Conservation (phyloP, 2,329 filamentous ascomycete genomes). For the Trichophyton schoenleinii region DNA sequence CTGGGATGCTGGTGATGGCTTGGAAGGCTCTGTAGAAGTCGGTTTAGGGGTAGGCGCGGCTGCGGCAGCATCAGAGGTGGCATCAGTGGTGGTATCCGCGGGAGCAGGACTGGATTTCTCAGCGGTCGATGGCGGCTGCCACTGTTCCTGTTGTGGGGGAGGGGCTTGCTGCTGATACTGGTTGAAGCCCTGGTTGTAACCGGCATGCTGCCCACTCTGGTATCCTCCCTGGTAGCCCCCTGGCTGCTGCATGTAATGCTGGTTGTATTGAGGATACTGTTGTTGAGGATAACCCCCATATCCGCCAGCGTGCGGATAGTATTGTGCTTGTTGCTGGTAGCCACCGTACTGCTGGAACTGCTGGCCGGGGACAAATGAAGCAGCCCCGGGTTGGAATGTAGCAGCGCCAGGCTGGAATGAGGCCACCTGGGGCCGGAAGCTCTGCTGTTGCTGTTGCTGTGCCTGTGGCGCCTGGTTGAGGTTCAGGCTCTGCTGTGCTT, state of each 20-base stretch:
- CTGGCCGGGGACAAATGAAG: slow-evolving; percentile 61
- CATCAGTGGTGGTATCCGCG: neutral
- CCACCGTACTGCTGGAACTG: slow-evolving; percentile 47
- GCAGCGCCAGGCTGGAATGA: slow-evolving; percentile 43
- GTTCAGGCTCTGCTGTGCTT: slow-evolving; percentile 64
- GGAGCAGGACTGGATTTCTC: slow-evolving; percentile 10
- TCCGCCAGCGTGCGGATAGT: slow-evolving; percentile 37
- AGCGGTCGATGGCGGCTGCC: slow-evolving; percentile 16
- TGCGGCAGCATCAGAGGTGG: too few species aligned
- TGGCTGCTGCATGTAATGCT: slow-evolving; percentile 34
- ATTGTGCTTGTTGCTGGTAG: slow-evolving; percentile 41
- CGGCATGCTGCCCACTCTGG: neutral
- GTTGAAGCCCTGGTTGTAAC: slow-evolving; percentile 22
- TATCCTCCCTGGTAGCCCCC: slow-evolving; percentile 27
- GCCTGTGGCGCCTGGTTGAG: slow-evolving; percentile 45
- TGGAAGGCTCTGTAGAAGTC: slow-evolving; percentile 39
- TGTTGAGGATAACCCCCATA: slow-evolving; percentile 41
- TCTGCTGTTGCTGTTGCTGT: slow-evolving; percentile 22
- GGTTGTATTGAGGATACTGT: slow-evolving; percentile 22
- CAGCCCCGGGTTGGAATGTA: slow-evolving; percentile 61
- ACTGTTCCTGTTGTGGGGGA: slow-evolving; percentile 32
- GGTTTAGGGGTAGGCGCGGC: slow-evolving; percentile 22
- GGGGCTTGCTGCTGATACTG: slow-evolving; percentile 32
- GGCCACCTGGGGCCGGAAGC: slow-evolving; percentile 37
- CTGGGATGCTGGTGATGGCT: slow-evolving; percentile 23